Base-by-base conservation (phyloP, 768 basidiomycete genomes). In the Amanita phalloides region DNA sequence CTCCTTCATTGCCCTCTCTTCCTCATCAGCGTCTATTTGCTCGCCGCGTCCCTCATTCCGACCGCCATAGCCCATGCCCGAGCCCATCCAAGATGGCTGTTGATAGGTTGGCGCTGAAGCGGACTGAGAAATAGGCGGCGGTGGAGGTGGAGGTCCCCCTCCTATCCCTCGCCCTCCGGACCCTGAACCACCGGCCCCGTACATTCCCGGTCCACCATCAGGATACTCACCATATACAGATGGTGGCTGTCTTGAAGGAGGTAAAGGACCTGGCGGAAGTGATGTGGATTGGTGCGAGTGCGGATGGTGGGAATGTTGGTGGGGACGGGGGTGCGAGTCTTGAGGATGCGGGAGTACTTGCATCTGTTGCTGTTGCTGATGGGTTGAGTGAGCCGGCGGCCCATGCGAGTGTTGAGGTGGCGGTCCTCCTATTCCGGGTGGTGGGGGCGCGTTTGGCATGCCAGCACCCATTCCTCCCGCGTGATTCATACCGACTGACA, bases 31-130 rank as follows among this genome's bases (percentile, higher is more conserved):
- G 55, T 66, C 55, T 59, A 61, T 59, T 55, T 59, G 48, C 51
- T 66, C 65, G 61, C 57, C 60, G 58, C 55, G 54, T 58, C 52
- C 64, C 54, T 44, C 45, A 32, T 28, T 35, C 6, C 47, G 36
- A 3, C 35, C 23, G 25, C 17, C 17, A 36, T 42, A 48, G 6
- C 69, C 70, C 56, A 65, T 61, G 13, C 65, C 64, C 41, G 56
- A 42, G 13, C 68, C 68, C 56, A 67, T 63, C 71, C 72, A 69
- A 21, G 60, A 56, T 32, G 66, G 35, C 10, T 45, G 51, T 17
- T 52, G 51, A n/a, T 52, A 36, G 4, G n/a, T 11, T 14, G 43
- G 23, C 6, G 49, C 28, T 21, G 51, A 52, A 11, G 48, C 13
- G 14, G 43, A 36, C 10, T 52, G 51, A 43, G 38, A 33, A 10